phyloP scores from a whole-genome alignment of 192 early-diverging fungal genomes.

The Umbelopsis sp. region DNA sequence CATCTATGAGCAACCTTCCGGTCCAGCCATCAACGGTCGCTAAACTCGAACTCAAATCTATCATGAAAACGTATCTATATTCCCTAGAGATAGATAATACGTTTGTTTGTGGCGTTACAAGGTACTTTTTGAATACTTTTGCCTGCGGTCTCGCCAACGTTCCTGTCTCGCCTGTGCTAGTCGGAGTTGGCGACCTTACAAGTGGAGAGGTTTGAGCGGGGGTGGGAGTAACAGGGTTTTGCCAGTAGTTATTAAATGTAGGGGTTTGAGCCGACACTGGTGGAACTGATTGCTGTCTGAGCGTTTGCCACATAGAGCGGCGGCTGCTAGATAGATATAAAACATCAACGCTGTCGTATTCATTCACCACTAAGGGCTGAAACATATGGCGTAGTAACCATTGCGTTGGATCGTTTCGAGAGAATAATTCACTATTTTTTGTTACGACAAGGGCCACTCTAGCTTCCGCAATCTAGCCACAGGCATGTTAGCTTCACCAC shows the following conservation, averaged over 20 bases:
- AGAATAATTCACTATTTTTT: slow-evolving; percentile 20
- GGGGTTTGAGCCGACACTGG: neutral
- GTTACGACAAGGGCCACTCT: neutral
- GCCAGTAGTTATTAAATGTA: neutral
- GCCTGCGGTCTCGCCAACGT: neutral
- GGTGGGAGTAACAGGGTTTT: neutral
- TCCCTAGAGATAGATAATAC: slow-evolving; percentile 59
- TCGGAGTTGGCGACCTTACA: slow-evolving; percentile 12
- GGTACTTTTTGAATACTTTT: slow-evolving; percentile 24
- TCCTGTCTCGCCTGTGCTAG: neutral
- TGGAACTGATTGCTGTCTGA: neutral
- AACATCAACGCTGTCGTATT: slow-evolving; percentile 17
- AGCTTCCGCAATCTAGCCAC: neutral
- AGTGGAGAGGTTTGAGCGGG: slow-evolving; percentile 22
- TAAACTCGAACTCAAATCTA: slow-evolving; percentile 73
- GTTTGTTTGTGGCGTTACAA: slow-evolving; percentile 69
- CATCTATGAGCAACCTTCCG: slow-evolving; percentile 48
- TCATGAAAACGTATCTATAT: slow-evolving; percentile 67
- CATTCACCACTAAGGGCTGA: slow-evolving; percentile 30
- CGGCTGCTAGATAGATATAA: slow-evolving; percentile 11
- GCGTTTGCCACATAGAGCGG: neutral
- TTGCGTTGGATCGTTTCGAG: slow-evolving; percentile 36
- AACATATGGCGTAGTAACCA: slow-evolving; percentile 44
- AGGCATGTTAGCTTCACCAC: neutral
- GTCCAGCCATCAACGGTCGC: slow-evolving; percentile 53